These are phyloP conservation scores for Sporothrix humicola DNA, from an alignment of 2,329 filamentous ascomycete genomes.

Conservation along the genomic window DNA sequence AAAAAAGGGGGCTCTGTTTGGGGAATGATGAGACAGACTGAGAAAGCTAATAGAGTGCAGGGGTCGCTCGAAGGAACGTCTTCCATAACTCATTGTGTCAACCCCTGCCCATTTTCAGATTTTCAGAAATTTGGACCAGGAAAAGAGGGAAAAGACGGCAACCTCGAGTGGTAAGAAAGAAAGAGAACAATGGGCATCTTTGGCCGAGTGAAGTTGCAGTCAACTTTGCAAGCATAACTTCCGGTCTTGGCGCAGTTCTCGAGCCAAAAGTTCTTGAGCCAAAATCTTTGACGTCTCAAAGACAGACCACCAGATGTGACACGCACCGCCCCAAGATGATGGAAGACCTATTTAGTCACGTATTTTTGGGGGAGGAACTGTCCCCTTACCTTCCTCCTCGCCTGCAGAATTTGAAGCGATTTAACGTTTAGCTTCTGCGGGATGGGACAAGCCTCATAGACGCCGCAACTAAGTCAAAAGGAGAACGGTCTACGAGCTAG, in stretches of 20 bases:
- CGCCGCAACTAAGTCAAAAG: background rate
- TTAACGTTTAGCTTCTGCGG: background rate
- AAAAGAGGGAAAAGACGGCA: background rate
- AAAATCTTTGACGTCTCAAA: background rate
- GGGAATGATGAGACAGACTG: slow-evolving; percentile 11
- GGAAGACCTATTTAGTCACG: background rate
- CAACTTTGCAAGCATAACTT: background rate
- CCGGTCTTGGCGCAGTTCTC: background rate
- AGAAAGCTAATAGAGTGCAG: background rate
- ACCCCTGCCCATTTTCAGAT: background rate
- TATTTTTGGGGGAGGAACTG: background rate
- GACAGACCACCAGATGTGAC: background rate
- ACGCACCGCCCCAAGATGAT: background rate
- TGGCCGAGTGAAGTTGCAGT: background rate
- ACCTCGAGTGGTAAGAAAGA: background rate
- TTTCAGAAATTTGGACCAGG: background rate
- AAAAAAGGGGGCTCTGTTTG: slow-evolving; percentile 5
- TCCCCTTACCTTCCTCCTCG: background rate
- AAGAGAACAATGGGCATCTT: background rate
- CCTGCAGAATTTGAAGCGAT: background rate
- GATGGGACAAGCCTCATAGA: background rate
- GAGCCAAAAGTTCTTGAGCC: background rate
- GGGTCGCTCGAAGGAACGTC: slow-evolving; percentile 1
- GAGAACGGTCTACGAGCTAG: background rate
- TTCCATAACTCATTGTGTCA: background rate